Evolutionary conservation across 805 yeast species (phyloP), one percentile per base, ranked within the genome.

Genomic region (Ogataea ganodermae): DNA sequence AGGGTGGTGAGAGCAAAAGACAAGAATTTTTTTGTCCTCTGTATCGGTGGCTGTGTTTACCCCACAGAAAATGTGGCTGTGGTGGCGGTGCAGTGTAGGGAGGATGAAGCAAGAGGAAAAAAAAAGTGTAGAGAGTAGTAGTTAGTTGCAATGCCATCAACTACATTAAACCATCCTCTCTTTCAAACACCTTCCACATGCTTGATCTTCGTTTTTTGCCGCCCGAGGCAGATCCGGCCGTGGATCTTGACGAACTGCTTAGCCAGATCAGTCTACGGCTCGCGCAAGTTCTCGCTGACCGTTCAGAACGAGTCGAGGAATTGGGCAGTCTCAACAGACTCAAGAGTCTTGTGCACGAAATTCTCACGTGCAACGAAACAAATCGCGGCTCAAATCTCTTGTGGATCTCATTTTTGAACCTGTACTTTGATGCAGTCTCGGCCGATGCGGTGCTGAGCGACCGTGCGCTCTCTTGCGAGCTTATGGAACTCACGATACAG

Each of bases 361-460:
- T 42, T 10, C 43, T 51, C 10, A 28, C 32, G 13, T 28, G 20
- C 28, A 37, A 45, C 28, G 31, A 27, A 2, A 20, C 22, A 3
- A 37, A 42, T 22, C 33, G 42, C 35, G 27, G 16, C 26, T 53
- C 51, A 12, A 46, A 33, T 32, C 30, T 41, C 6, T 42, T 50
- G 12, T 52, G 56, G 55, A 38, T 49, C 20, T 27, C 28, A 8
- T 52, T 52, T 36, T 26, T 52, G 9, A 49, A 49, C 26, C 16
- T 22, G 7, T 54, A 52, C 24, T 22, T 49, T n/a, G 43, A 36
- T 1, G n/a, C 24, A 10, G 35, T 35, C 10, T 31, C 46, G 9
- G 5, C 43, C 2, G 16, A 24, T 5, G 17, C 24, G 10, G 36
- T 52, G 8, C 10, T 39, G 10, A 22, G 26, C 32, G 32, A 44